phyloP scores from a whole-genome alignment of 129 eudicot species.

The Deinandra increscens region DNA sequence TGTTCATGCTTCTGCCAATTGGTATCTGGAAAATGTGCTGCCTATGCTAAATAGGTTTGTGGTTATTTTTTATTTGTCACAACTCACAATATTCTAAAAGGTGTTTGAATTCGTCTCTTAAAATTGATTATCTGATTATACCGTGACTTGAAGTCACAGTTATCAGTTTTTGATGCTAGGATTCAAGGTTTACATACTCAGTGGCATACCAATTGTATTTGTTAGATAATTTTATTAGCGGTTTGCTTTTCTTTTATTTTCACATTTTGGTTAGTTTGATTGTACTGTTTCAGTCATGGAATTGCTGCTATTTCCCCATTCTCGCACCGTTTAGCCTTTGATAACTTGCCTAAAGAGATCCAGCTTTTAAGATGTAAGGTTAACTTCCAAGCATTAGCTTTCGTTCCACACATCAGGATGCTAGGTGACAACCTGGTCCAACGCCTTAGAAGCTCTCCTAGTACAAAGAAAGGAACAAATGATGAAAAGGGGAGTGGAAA shows the following conservation, averaged over 20 bases:
- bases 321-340: constrained; percentile 94
- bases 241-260: neutral
- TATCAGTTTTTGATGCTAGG: no score
- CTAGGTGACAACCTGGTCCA: constrained; percentile 68
- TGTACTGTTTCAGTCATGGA: constrained; percentile 58
- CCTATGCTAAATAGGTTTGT: constrained; percentile 75
- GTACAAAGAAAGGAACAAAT: constrained; percentile 24
- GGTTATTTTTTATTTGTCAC: neutral
- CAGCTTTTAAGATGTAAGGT: constrained; percentile 86
- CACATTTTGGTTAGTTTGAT: neutral
- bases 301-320: constrained; percentile 93
- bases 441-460: constrained; percentile 57
- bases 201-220: no score
- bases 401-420: constrained; percentile 70
- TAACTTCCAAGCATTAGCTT: constrained; percentile 78
- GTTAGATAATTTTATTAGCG: no score
- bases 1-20: constrained; percentile 75
- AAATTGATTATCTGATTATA: no score
- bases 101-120: neutral
- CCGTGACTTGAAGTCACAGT: no score
- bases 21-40: constrained; percentile 86
- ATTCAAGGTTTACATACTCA: no score
- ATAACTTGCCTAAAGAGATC: constrained; percentile 69
- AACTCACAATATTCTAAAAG: neutral
- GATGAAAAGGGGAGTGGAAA: constrained; percentile 51